Conservation (phyloP, 805 yeast genomes). For the Metschnikowia kofuensis region DNA sequence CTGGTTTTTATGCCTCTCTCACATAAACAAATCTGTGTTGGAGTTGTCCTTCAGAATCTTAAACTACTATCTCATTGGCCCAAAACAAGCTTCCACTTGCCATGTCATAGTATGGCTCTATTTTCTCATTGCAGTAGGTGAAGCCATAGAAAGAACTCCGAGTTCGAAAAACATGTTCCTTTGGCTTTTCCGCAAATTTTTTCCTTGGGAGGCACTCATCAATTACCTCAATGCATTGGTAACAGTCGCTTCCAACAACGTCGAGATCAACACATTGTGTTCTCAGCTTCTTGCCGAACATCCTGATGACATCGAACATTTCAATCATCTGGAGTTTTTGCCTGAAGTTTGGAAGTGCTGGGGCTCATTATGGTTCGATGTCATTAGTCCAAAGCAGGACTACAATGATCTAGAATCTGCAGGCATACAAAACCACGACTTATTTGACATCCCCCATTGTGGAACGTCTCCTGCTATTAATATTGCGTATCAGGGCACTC, state of each 20-base stretch:
- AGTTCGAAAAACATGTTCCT: constrained; percentile 45
- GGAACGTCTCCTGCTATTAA: constrained; percentile 44
- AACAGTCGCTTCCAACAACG: constrained; percentile 26
- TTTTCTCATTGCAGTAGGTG: constrained; percentile 62
- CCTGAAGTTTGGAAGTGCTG: constrained; percentile 83
- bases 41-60: constrained; percentile 69
- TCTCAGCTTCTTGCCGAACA: constrained; percentile 22
- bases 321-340: constrained; percentile 57
- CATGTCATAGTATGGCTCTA: constrained; percentile 78
- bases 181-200: constrained; percentile 50
- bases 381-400: constrained; percentile 51
- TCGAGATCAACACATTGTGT: constrained; percentile 22
- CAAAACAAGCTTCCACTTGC: constrained; percentile 65
- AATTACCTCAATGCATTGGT: constrained; percentile 62
- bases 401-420: constrained; percentile 47
- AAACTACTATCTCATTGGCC: constrained; percentile 65
- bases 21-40: constrained; percentile 59
- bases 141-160: constrained; percentile 48
- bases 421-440: constrained; percentile 52
- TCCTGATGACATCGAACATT: constrained; percentile 45
- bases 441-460: constrained; percentile 65
- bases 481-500: constrained; percentile 26
- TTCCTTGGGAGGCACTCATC: constrained; percentile 70
- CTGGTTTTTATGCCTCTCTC: constrained; percentile 58
- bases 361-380: constrained; percentile 82